These are phyloP conservation scores for Paramecium primaurelia DNA, from an alignment of 73 alveolate species.

Conservation along the genomic window DNA sequence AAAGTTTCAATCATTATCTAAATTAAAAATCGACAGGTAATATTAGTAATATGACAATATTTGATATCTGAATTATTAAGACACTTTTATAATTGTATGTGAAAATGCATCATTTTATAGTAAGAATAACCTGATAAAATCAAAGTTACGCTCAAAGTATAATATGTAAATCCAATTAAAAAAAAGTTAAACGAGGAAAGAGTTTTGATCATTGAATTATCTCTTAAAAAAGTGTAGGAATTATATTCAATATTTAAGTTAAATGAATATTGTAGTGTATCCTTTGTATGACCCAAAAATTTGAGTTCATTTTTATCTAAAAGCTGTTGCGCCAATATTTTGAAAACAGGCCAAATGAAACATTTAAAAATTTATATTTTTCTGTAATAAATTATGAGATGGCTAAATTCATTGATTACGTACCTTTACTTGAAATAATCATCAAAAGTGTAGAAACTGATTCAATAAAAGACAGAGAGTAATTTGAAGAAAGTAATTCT, in stretches of 20 bases:
- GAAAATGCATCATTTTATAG: neutral
- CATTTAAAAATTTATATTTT: neutral
- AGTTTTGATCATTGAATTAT: neutral
- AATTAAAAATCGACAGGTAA: neutral
- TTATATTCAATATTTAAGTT: neutral
- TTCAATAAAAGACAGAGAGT: neutral
- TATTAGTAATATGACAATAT: neutral
- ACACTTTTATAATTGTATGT: neutral
- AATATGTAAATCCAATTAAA: neutral
- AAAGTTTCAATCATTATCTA: neutral
- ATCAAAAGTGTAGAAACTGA: conserved; percentile 6
- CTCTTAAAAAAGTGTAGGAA: neutral
- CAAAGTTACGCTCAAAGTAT: neutral
- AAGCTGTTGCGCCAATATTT: neutral
- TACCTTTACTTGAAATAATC: neutral
- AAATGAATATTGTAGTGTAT: neutral
- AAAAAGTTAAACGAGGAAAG: neutral
- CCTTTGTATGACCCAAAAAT: neutral
- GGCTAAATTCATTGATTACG: neutral
- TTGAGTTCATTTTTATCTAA: neutral
- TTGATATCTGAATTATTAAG: neutral
- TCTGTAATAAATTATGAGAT: neutral
- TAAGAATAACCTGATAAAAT: neutral
- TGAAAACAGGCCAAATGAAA: neutral
- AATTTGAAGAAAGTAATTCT: neutral